Percentiles rank a stretch among this genome's conserved stretches.
Evolutionary conservation across 2,329 filamentous ascomycete genomes (phyloP).

Genomic region (Phyllosticta citriasiana): DNA sequence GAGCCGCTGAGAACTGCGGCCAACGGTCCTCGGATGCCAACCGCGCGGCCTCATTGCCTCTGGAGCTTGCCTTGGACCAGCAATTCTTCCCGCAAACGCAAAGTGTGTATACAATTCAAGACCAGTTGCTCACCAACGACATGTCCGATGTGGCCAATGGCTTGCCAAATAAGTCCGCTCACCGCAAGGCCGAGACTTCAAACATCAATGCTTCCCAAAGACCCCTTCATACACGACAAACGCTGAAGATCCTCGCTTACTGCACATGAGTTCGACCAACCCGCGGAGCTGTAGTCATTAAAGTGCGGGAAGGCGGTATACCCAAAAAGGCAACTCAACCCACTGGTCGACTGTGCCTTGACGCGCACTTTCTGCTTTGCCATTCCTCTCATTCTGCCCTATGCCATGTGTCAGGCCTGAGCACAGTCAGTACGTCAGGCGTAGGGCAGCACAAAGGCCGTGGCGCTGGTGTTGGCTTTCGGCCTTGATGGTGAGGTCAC

Average conservation of each 20-base stretch:
- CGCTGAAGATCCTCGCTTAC: not conserved
- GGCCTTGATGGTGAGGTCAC: not conserved
- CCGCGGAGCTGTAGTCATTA: not conserved
- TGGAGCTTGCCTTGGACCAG: not conserved
- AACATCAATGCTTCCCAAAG: not conserved
- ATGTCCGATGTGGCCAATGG: not conserved
- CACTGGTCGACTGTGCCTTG: not conserved
- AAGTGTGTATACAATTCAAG: not conserved
- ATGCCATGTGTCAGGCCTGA: not conserved
- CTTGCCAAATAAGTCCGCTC: not conserved
- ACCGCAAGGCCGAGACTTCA: not conserved
- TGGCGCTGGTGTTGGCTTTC: not conserved
- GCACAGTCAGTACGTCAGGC: not conserved
- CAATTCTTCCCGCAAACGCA: not conserved
- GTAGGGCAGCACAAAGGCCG: not conserved
- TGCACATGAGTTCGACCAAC: not conserved
- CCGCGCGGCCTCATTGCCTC: not conserved
- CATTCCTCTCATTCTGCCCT: not conserved
- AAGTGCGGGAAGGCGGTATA: not conserved
- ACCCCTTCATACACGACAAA: not conserved
- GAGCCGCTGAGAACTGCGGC: not conserved
- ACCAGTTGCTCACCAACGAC: not conserved
- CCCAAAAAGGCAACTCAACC: not conserved
- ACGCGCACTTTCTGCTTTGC: not conserved
- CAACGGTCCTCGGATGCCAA: not conserved